Evolutionary conservation across 2,329 filamentous ascomycete genomes (phyloP).

Genomic region (Amylocarpus encephaloides): DNA sequence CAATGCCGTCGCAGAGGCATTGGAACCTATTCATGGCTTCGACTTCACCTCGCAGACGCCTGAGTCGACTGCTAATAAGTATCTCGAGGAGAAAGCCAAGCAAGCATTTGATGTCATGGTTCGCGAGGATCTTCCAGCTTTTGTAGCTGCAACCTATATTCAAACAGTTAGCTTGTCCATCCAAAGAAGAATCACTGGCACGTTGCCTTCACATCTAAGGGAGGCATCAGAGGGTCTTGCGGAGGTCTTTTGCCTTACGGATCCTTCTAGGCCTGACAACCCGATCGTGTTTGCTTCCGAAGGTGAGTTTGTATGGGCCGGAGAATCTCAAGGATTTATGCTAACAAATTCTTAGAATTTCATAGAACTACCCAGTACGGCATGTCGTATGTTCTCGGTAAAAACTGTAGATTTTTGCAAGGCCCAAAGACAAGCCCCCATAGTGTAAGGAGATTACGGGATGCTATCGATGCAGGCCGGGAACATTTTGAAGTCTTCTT

Average conservation of each 20-base stretch:
- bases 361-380: conserved; percentile 70
- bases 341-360: conserved; percentile 49
- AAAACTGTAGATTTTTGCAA: conserved; percentile 74
- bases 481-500: conserved; percentile 70
- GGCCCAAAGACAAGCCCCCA: conserved; percentile 63
- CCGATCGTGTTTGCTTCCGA: conserved; percentile 73
- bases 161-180: conserved; percentile 66
- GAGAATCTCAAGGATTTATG: not conserved
- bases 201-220: conserved; percentile 54
- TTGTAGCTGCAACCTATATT: conserved; percentile 62
- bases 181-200: conserved; percentile 60
- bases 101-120: conserved; percentile 59
- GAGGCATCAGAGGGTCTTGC: conserved; percentile 69
- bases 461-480: conserved; percentile 54
- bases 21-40: conserved; percentile 49
- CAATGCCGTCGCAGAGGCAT: conserved; percentile 58
- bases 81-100: conserved; percentile 56
- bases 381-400: conserved; percentile 64
- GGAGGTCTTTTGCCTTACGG: conserved; percentile 71
- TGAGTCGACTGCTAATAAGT: conserved; percentile 48
- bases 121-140: conserved; percentile 64
- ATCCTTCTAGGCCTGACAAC: conserved; percentile 66
- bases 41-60: conserved; percentile 48
- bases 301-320: conserved; percentile 39
- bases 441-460: conserved; percentile 55